A percentile compares a stretch with the other conserved stretches of the same genome.
phyloP scores from a whole-genome alignment of 1,284 basidiomycete species.

The Austroboletus rostrupii region DNA sequence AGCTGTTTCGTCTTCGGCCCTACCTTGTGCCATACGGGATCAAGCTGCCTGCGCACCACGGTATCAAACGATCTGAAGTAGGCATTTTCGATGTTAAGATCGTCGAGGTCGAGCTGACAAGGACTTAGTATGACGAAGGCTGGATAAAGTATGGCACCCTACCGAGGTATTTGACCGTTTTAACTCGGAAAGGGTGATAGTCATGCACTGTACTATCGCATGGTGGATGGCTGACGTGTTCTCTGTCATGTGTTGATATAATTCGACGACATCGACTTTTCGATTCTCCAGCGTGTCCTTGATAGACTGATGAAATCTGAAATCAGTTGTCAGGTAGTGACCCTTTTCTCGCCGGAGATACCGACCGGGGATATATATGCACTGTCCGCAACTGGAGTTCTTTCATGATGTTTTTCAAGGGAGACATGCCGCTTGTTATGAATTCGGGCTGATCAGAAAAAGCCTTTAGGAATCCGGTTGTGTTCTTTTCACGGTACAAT shows the following conservation, averaged over 20 bases:
- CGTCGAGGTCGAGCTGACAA: slow-evolving; percentile 85
- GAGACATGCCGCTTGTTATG: slow-evolving; percentile 88
- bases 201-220: slow-evolving; percentile 94
- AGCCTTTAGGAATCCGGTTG: slow-evolving; percentile 89
- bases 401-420: slow-evolving; percentile 88
- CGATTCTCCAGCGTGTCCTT: slow-evolving; percentile 77
- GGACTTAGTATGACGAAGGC: not conserved
- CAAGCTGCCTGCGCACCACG: slow-evolving; percentile 84
- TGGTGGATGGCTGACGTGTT: slow-evolving; percentile 90
- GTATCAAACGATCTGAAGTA: slow-evolving; percentile 94
- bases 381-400: slow-evolving; percentile 87
- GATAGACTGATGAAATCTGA: slow-evolving; percentile 85
- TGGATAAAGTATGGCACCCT: not conserved
- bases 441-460: slow-evolving; percentile 96
- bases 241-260: slow-evolving; percentile 84
- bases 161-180: slow-evolving; percentile 83
- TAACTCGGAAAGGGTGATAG: slow-evolving; percentile 84
- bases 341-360: not conserved
- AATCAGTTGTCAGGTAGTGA: not conserved
- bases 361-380: slow-evolving; percentile 87
- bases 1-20: slow-evolving; percentile 90
- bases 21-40: slow-evolving; percentile 96
- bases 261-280: slow-evolving; percentile 88
- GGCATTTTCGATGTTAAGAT: slow-evolving; percentile 89
- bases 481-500: slow-evolving; percentile 84